These are phyloP conservation scores for Phytophthora sojae DNA, from an alignment of 352 stramenopile genomes.

Conservation along the genomic window DNA sequence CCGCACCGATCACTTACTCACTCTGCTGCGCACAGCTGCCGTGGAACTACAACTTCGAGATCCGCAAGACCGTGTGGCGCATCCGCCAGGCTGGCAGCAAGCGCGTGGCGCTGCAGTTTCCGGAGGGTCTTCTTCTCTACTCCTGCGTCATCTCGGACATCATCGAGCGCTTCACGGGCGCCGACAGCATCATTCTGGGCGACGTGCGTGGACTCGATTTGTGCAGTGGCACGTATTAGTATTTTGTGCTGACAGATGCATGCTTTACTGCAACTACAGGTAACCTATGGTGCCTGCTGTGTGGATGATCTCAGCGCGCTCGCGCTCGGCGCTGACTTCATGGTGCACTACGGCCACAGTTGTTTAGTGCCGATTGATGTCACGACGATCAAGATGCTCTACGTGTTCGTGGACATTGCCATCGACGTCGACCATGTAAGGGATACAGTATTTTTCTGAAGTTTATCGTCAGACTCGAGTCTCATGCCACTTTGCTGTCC, in stretches of 20 bases:
- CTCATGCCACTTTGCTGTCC: constrained; percentile 12
- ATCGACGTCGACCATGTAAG: constrained; percentile 97
- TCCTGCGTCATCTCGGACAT: constrained; percentile 98
- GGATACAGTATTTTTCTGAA: background rate
- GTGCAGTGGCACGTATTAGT: too few relatives aligned
- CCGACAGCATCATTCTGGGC: constrained; percentile 95
- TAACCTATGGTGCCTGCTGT: constrained; percentile 99
- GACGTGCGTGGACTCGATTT: constrained; percentile 84
- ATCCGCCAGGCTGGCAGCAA: constrained; percentile 92
- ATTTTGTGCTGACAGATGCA: too few relatives aligned
- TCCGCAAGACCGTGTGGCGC: constrained; percentile 98
- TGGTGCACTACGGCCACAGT: constrained; percentile 99
- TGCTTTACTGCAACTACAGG: constrained; percentile 36
- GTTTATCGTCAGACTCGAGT: background rate
- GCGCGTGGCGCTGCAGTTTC: constrained; percentile 98
- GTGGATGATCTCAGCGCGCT: constrained; percentile 98
- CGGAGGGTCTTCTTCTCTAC: constrained; percentile 98
- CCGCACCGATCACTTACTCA: background rate
- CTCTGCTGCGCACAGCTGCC: constrained; percentile 78
- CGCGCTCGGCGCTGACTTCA: constrained; percentile 95
- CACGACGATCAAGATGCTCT: constrained; percentile 97
- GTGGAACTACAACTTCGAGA: constrained; percentile 99
- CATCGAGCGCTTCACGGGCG: constrained; percentile 94
- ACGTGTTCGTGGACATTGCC: constrained; percentile 99
- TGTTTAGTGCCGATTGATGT: constrained; percentile 98